Evolutionary conservation across 495 filamentous ascomycete genomes (phyloP).

Genomic region (Pyrenula aspistea): DNA sequence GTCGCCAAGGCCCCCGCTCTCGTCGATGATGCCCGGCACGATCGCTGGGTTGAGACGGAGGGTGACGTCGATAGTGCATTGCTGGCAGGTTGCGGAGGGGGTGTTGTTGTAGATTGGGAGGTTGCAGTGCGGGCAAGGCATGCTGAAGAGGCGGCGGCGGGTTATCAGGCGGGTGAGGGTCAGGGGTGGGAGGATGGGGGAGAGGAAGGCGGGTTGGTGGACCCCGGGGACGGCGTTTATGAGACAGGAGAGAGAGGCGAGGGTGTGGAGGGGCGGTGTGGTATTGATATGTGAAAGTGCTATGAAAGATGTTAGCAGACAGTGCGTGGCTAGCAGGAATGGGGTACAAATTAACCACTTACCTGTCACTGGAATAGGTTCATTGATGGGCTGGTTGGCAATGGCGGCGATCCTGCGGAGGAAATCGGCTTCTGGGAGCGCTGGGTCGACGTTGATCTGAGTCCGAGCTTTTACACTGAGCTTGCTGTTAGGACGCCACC

Average conservation of each 20-base stretch:
- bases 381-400: slow-evolving; percentile 36
- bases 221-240: slow-evolving; percentile 9
- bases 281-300: slow-evolving; percentile 28
- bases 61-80: neutral
- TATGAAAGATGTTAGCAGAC: slow-evolving; percentile 30
- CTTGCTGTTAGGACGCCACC: slow-evolving; percentile 18
- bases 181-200: neutral
- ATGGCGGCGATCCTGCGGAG: slow-evolving; percentile 35
- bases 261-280: slow-evolving; percentile 32
- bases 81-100: neutral
- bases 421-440: slow-evolving; percentile 44
- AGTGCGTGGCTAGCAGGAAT: slow-evolving; percentile 1
- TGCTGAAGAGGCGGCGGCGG: neutral
- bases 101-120: neutral
- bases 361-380: slow-evolving; percentile 35
- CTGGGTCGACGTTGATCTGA: slow-evolving; percentile 46
- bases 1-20: slow-evolving; percentile 13
- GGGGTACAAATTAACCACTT: neutral
- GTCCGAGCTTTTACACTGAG: slow-evolving; percentile 33
- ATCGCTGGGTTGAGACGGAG: neutral
- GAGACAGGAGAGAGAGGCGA: slow-evolving; percentile 52
- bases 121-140: neutral
- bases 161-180: neutral
- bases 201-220: neutral
- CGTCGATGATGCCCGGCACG: neutral